Percentiles rank a stretch among this genome's conserved stretches.
These are phyloP conservation scores for Eleusine coracana DNA, from an alignment of 176 grass and related monocot species.

Conservation along the genomic window DNA sequence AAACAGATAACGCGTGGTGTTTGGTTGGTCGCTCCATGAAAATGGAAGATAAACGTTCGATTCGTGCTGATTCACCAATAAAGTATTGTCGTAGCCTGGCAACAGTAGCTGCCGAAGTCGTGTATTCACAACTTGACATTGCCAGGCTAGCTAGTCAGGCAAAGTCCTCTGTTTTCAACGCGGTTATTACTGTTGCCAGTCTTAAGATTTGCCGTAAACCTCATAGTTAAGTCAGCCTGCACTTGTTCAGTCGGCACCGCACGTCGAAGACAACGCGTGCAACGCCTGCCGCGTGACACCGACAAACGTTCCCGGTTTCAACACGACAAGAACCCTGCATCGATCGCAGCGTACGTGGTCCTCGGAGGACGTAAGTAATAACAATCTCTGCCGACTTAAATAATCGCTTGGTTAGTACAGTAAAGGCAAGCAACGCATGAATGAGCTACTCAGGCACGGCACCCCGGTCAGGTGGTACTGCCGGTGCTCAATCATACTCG, in stretches of 20 bases:
- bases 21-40: background rate
- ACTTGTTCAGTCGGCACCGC: background rate
- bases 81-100: background rate
- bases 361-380: background rate
- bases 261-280: background rate
- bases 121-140: background rate
- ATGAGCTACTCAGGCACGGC: background rate
- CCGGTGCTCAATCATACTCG: background rate
- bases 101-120: background rate
- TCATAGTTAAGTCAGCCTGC: background rate
- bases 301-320: background rate
- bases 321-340: background rate
- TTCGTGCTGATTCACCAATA: background rate
- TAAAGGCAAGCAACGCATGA: background rate
- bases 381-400: conserved; percentile 14
- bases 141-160: background rate
- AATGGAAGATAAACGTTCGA: background rate
- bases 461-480: background rate
- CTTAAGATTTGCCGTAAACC: background rate
- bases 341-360: background rate
- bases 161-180: background rate
- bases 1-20: background rate
- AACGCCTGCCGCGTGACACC: conserved; percentile 10
- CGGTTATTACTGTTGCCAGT: background rate
- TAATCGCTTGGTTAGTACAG: background rate